Evolutionary conservation across 441 rosid species (phyloP), one percentile per base, ranked within the genome.

Genomic region (Brassica hybrid): DNA sequence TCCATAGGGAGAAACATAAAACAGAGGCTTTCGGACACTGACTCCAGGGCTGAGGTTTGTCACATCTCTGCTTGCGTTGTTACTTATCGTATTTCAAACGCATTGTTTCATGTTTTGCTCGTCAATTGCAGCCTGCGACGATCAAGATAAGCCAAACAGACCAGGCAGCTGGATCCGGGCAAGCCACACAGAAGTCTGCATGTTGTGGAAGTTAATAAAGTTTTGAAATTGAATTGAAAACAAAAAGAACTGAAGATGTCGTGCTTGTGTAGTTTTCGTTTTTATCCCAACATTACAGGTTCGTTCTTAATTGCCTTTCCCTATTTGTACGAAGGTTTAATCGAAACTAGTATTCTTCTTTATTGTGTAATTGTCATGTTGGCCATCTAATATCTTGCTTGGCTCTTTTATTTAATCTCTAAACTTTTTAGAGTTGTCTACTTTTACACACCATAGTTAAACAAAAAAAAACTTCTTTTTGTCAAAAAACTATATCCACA

Each of bases 1-100:
- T 90, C 92, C 12, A 90, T 90, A 34, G 92, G 87, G 23, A 88
- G 79, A 83, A 89, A 90, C 75, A 90, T 90, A 67, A 90, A 90
- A 83, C 92, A 85, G 83, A 85, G 90, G 84, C 90, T 87, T 69
- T 76, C 94, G 12, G 91, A 90, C 63, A 81, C 86, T 2, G 90
- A 88, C 74, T 73, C 89, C 1, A 87, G 62, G 81, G 84, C 87
- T 54, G 89, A 88, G 92, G 94, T 89, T 58, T 13, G 56, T 74
- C 16, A n/a, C 71, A 71, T 38, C 74, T 23, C 67, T 16, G 59
- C 43, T 0, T 60, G 36, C 10, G 17, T 30, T 36, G 30, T 38
- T 64, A n/a, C 73, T 25, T 59, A 45, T 45, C 52, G 52, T 5
- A 5, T 45, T 45, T 45, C 52, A 45, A 45, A 45, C 52, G 5